Conservation (phyloP, 1,139 yeast genomes). For the Scheffersomyces parashehatae region DNA sequence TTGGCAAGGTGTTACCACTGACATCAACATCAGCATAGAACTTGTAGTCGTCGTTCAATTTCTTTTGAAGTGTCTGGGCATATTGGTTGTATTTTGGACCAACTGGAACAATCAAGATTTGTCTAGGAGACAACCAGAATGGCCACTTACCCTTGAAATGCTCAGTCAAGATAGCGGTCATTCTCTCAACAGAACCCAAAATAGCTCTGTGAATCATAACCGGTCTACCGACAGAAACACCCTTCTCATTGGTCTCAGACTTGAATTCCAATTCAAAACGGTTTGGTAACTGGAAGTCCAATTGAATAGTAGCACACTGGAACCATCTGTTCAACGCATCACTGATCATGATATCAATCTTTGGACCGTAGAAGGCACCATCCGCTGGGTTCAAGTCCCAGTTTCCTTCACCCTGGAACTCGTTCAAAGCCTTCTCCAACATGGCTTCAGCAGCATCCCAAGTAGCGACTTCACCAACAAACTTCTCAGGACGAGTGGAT, state of each 20-base stretch:
- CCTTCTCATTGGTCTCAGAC: conserved; percentile 62
- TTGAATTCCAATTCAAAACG: conserved; percentile 88
- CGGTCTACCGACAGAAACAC: conserved; percentile 56
- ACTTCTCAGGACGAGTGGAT: conserved; percentile 93
- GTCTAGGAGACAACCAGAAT: conserved; percentile 98
- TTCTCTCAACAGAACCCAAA: conserved; percentile 95
- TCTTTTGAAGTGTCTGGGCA: conserved; percentile 75
- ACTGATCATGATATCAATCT: conserved; percentile 89
- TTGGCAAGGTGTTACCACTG: conserved; percentile 91
- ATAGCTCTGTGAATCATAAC: conserved; percentile 99
- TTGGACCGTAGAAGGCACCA: conserved; percentile 99
- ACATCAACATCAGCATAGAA: conserved; percentile 91
- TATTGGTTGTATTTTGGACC: conserved; percentile 90
- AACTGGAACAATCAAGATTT: conserved; percentile 90
- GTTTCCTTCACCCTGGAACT: conserved; percentile 66
- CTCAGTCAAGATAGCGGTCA: conserved; percentile 96
- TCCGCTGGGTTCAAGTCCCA: conserved; percentile 96
- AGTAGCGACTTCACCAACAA: conserved; percentile 79
- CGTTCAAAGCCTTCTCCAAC: conserved; percentile 71
- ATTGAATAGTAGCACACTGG: conserved; percentile 97
- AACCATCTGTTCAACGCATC: conserved; percentile 94
- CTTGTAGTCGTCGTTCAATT: conserved; percentile 60
- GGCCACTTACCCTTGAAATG: conserved; percentile 99
- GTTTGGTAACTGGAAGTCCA: conserved; percentile 94
- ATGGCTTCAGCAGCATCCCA: conserved; percentile 88